Evolutionary conservation across 148 eudicot species (phyloP).

Genomic region (Chenopodium berlandieri): DNA sequence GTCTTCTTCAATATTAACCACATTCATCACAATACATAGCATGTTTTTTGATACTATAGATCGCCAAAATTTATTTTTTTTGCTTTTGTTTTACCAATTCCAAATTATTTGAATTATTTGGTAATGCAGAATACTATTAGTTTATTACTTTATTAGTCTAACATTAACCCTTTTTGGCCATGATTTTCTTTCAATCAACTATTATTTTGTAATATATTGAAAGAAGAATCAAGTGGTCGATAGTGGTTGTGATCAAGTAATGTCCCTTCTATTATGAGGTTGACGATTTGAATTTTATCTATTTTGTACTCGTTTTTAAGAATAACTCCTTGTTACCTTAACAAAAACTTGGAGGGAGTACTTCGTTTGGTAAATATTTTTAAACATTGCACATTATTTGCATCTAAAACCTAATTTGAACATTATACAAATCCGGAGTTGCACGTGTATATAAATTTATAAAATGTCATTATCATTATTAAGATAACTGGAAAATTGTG

Average conservation of each 20-base stretch:
- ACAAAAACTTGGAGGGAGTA: no score
- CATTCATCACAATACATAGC: slow-evolving; percentile 12
- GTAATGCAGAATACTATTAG: background rate
- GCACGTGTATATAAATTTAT: no score
- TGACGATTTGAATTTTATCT: background rate
- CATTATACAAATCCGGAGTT: no score
- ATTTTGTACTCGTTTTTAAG: background rate
- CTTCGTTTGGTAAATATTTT: no score
- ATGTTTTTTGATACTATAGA: slow-evolving; percentile 4
- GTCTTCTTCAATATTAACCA: background rate
- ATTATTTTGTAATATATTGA: no score
- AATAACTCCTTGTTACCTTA: no score
- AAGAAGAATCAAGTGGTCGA: background rate
- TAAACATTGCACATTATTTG: no score
- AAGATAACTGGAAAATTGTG: no score
- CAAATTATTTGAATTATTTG: background rate
- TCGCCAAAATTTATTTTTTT: background rate
- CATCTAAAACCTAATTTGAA: no score
- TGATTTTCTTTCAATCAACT: no score
- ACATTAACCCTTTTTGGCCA: background rate
- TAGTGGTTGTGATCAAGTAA: background rate
- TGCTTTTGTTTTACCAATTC: background rate
- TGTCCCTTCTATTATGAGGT: background rate
- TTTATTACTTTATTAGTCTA: background rate
- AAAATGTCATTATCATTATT: no score